Base-by-base conservation (phyloP, 768 basidiomycete genomes). In the Boletus tomentosulus region DNA sequence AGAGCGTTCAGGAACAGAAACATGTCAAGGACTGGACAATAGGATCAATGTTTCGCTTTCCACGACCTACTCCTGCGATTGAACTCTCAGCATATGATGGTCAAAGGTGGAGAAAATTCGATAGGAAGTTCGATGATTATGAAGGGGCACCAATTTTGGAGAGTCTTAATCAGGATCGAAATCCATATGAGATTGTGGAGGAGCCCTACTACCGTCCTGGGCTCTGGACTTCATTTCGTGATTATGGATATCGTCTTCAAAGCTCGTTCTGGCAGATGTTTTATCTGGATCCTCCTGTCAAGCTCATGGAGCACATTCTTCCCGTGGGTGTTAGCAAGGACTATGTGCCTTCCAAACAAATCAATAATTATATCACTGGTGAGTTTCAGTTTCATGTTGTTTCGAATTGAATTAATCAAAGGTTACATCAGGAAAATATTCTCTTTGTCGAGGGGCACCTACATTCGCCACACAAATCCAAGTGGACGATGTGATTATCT, bases 201-300 rank as follows among this genome's bases (percentile, higher is more conserved):
- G 41, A 53, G 4, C 41, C 48, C 10, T 57, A 53, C 25, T 56
- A 50, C 19, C 7, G 6, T 4, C 51, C 39, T 9, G 50, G 28
- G 6, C 5, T 35, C 3, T 61, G 57, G 57, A 35, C 34, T 1
- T 46, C 38, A 1, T 60, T 55, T 31, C 11, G 42, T 6, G 52
- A 61, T 12, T 51, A 59, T 54, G 51, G 57, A 1, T 58, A 38
- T n/a, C n/a, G 46, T 3, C 24, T 55, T 4, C 13, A 25, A 13
- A 24, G 34, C 7, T 50, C 33, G 27, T 58, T 55, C 24, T 19
- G 11, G 10, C 53, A 57, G 13, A 57, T 57, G 53, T 60, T 58
- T 24, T 57, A 57, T 24, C 27, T 57, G 13, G 33, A n/a, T 19
- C 0, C 16, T 31, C 10, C 57, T 2, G 19, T 41, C 3, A 22